Conservation (phyloP, 331 rosid genomes). For the Acacia concinna region DNA sequence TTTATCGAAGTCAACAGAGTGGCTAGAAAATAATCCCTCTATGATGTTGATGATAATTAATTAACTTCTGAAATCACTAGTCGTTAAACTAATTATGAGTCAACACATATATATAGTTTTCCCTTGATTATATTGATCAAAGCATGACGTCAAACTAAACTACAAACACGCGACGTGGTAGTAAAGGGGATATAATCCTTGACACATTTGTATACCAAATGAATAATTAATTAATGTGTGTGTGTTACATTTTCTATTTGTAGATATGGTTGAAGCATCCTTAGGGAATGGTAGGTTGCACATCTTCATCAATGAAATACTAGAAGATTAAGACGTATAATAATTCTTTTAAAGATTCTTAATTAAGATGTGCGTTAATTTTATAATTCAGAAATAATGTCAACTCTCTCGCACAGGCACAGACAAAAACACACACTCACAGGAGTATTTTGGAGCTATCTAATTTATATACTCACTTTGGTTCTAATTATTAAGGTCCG, state of each 20-base stretch:
- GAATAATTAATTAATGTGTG: background rate
- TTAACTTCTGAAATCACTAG: background rate
- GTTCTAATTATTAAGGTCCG: no score
- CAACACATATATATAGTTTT: background rate
- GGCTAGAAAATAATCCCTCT: background rate
- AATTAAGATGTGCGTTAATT: background rate
- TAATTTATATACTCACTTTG: no score
- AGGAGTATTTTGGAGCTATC: background rate
- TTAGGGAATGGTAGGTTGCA: slow-evolving; percentile 31
- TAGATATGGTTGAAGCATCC: slow-evolving; percentile 13
- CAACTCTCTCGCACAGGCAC: slow-evolving; percentile 32
- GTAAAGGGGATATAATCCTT: background rate
- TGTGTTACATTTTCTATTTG: background rate
- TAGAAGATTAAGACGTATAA: slow-evolving; percentile 12
- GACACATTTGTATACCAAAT: slow-evolving; percentile 2
- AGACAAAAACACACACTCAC: slow-evolving; percentile 28
- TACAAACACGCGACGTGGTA: background rate
- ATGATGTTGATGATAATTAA: background rate
- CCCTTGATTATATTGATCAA: background rate
- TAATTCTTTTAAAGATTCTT: slow-evolving; percentile 37
- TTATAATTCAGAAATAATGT: slow-evolving; percentile 34
- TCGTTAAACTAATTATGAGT: background rate
- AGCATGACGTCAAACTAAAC: background rate
- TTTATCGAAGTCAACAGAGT: background rate
- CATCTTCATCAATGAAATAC: slow-evolving; percentile 32